These are phyloP conservation scores for Linnemannia zychae DNA, from an alignment of 192 early-diverging fungal species.

Conservation along the genomic window DNA sequence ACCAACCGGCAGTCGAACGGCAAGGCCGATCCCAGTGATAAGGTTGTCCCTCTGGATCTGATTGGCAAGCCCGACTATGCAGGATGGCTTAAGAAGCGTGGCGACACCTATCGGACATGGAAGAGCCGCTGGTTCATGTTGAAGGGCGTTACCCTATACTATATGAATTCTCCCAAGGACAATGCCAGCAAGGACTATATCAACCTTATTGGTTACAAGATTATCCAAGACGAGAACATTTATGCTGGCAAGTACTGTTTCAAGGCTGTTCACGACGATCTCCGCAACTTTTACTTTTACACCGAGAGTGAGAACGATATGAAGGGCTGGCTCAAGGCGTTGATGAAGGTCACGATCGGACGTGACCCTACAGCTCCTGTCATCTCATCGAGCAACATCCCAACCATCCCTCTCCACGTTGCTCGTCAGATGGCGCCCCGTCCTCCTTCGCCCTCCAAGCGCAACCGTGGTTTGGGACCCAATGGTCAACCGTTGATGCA, in stretches of 20 bases:
- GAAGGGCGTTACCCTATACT: slow-evolving; percentile 68
- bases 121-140: slow-evolving; percentile 74
- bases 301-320: slow-evolving; percentile 66
- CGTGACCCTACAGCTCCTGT: slow-evolving; percentile 68
- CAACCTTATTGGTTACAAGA: slow-evolving; percentile 70
- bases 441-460: slow-evolving; percentile 52
- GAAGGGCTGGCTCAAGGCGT: slow-evolving; percentile 68
- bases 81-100: slow-evolving; percentile 72
- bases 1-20: slow-evolving; percentile 36
- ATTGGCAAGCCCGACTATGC: slow-evolving; percentile 68
- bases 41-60: slow-evolving; percentile 45
- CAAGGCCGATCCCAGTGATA: slow-evolving; percentile 37
- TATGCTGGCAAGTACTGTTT: slow-evolving; percentile 73
- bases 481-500: slow-evolving; percentile 47
- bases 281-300: slow-evolving; percentile 72
- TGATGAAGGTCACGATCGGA: slow-evolving; percentile 76
- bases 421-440: slow-evolving; percentile 69
- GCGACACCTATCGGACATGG: slow-evolving; percentile 71
- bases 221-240: slow-evolving; percentile 73
- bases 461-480: slow-evolving; percentile 29
- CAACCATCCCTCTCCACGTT: slow-evolving; percentile 67
- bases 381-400: slow-evolving; percentile 70
- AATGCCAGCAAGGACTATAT: slow-evolving; percentile 68
- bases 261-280: slow-evolving; percentile 69
- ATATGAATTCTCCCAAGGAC: slow-evolving; percentile 68